Conservation (phyloP, 1,139 yeast species). For the Suhomyces guaymorum region DNA sequence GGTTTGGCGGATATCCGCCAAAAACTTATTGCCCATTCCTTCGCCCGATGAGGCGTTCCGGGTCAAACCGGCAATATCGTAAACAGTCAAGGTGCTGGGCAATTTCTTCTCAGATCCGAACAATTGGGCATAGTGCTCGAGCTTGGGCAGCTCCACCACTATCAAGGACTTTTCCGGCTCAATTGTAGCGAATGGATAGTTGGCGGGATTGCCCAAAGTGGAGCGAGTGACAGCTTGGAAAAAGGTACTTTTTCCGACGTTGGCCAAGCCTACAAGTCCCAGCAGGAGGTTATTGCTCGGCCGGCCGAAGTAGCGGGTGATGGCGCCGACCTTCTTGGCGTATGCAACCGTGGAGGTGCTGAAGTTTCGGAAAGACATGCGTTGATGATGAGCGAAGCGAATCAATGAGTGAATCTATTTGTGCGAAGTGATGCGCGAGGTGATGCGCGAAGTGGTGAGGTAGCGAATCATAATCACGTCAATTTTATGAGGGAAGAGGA, state of each 20-base stretch:
- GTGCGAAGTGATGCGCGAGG: too few relatives aligned
- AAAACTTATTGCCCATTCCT: slow-evolving; percentile 73
- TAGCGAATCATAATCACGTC: too few relatives aligned
- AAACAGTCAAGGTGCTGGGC: slow-evolving; percentile 59
- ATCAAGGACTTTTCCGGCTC: slow-evolving; percentile 70
- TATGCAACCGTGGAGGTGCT: slow-evolving; percentile 1
- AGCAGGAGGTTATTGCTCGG: slow-evolving; percentile 55
- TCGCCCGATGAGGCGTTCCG: slow-evolving; percentile 75
- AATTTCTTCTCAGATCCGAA: slow-evolving; percentile 54
- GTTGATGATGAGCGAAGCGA: not conserved
- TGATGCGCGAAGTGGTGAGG: too few relatives aligned
- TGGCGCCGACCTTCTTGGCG: slow-evolving; percentile 9
- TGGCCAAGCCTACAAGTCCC: slow-evolving; percentile 73
- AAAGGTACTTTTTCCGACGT: slow-evolving; percentile 72
- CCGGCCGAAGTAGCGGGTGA: slow-evolving; percentile 43
- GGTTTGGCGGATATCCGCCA: slow-evolving; percentile 69
- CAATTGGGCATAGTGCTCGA: slow-evolving; percentile 45
- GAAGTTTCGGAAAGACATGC: slow-evolving; percentile 10
- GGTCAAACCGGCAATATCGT: slow-evolving; percentile 75
- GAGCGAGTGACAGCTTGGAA: slow-evolving; percentile 73
- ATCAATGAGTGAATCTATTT: too few relatives aligned
- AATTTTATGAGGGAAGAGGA: too few relatives aligned
- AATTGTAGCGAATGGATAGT: slow-evolving; percentile 79
- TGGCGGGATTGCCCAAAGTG: slow-evolving; percentile 71
- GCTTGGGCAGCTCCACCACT: slow-evolving; percentile 52